These are phyloP conservation scores for Plasmodium gonderi DNA, from an alignment of 169 alveolate genomes.

Conservation along the genomic window DNA sequence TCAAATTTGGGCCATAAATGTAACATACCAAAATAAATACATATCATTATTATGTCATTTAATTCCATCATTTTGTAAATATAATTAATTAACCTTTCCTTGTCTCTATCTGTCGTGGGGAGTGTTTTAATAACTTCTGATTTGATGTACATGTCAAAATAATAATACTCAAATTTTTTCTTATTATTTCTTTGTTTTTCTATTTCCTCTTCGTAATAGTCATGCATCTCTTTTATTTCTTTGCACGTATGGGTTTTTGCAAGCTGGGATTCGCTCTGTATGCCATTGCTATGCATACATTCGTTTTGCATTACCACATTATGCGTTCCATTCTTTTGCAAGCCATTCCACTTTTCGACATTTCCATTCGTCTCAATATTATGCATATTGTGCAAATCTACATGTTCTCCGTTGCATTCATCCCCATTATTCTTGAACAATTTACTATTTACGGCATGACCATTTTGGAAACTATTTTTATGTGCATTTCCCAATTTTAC, in stretches of 20 bases:
- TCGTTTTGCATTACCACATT: not conserved
- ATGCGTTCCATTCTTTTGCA: not conserved
- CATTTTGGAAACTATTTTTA: not conserved
- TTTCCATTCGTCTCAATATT: not conserved
- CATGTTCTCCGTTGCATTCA: not conserved
- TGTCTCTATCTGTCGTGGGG: slow-evolving; percentile 27
- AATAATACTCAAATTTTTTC: not conserved
- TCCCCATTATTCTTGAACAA: slow-evolving; percentile 15
- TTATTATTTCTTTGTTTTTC: not conserved
- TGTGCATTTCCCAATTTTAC: not conserved
- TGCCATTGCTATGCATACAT: not conserved
- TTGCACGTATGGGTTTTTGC: not conserved
- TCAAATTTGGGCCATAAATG: slow-evolving; percentile 52
- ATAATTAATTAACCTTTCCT: slow-evolving; percentile 33
- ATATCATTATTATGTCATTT: slow-evolving; percentile 51
- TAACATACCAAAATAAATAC: slow-evolving; percentile 24
- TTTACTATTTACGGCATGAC: not conserved
- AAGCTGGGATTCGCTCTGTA: not conserved
- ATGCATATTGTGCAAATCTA: not conserved
- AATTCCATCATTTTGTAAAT: slow-evolving; percentile 35
- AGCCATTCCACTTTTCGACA: not conserved
- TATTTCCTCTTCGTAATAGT: slow-evolving; percentile 21
- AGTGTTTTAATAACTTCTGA: slow-evolving; percentile 32
- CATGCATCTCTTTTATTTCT: slow-evolving; percentile 28
- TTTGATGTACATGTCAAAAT: slow-evolving; percentile 54